Evolutionary conservation across 345 rosid species (phyloP).

Genomic region (Heritiera fomes): DNA sequence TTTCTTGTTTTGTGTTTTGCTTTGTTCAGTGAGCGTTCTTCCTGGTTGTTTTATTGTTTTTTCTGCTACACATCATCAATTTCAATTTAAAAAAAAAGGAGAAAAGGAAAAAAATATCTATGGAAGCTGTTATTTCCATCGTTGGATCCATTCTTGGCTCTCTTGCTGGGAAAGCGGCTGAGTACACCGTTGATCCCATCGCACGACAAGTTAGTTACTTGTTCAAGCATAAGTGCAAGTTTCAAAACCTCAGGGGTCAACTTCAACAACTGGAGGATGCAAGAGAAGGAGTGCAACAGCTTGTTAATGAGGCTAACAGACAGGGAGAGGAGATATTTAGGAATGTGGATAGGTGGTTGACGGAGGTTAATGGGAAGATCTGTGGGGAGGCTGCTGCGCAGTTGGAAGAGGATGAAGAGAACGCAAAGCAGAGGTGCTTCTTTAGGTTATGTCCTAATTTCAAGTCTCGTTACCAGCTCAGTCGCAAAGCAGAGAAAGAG

Average conservation of each 20-base stretch:
- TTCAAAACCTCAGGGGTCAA: neutral
- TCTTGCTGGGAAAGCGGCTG: too few species aligned
- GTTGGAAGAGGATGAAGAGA: neutral
- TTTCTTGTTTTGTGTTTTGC: too few species aligned
- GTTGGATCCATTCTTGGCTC: too few species aligned
- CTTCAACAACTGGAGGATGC: neutral
- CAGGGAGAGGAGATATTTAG: neutral
- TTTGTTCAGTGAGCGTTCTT: too few species aligned
- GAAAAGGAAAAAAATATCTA: too few species aligned
- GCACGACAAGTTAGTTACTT: slow-evolving; percentile 3
- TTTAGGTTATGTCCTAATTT: neutral
- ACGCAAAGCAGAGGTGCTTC: neutral
- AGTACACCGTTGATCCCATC: neutral
- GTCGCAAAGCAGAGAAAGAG: neutral
- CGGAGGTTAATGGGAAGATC: neutral
- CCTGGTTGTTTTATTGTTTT: too few species aligned
- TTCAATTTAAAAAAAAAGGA: too few species aligned
- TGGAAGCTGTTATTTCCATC: too few species aligned
- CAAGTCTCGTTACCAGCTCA: neutral
- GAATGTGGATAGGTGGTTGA: neutral
- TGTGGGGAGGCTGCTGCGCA: neutral
- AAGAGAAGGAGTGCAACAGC: neutral
- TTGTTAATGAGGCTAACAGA: neutral
- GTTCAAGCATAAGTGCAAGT: slow-evolving; percentile 3
- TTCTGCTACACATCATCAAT: too few species aligned